Conservation (phyloP, 1,284 basidiomycete species). For the Puccinia polysora region DNA sequence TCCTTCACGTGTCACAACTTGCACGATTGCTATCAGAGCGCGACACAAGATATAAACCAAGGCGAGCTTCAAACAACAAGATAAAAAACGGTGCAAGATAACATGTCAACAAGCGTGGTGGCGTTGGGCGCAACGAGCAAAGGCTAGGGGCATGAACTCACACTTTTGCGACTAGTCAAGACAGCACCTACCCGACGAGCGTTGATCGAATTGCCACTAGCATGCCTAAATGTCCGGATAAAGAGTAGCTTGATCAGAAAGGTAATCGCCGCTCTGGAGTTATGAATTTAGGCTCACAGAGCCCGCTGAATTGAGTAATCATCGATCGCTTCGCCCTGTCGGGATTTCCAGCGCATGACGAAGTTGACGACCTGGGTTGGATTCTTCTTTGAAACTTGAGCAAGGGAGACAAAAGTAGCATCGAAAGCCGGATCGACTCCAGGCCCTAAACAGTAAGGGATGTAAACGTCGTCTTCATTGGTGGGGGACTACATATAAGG, state of each 20-base stretch:
- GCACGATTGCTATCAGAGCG: conserved; percentile 71
- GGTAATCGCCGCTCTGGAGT: conserved; percentile 45
- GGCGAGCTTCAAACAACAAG: conserved; percentile 57
- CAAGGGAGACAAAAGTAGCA: conserved; percentile 71
- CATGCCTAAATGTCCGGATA: conserved; percentile 18
- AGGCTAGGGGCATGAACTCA: conserved; percentile 43
- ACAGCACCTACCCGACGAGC: conserved; percentile 54
- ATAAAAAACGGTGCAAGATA: conserved; percentile 18
- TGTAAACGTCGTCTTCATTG: conserved; percentile 44
- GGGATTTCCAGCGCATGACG: conserved; percentile 77
- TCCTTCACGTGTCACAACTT: conserved; percentile 67
- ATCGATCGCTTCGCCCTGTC: conserved; percentile 67
- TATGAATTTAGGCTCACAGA: conserved; percentile 52
- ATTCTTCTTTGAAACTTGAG: conserved; percentile 77
- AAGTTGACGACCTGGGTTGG: conserved; percentile 79
- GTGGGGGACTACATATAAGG: conserved; percentile 41
- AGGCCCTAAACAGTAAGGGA: conserved; percentile 61
- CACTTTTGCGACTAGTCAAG: conserved; percentile 68
- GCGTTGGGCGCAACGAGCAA: no score
- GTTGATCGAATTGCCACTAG: conserved; percentile 8
- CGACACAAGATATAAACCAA: conserved; percentile 83
- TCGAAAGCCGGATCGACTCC: conserved; percentile 73
- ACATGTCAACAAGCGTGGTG: background rate
- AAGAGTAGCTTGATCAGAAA: conserved; percentile 23
- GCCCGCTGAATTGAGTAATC: conserved; percentile 56